Base-by-base conservation (phyloP, 345 rosid species). In the Trapa incisa region DNA sequence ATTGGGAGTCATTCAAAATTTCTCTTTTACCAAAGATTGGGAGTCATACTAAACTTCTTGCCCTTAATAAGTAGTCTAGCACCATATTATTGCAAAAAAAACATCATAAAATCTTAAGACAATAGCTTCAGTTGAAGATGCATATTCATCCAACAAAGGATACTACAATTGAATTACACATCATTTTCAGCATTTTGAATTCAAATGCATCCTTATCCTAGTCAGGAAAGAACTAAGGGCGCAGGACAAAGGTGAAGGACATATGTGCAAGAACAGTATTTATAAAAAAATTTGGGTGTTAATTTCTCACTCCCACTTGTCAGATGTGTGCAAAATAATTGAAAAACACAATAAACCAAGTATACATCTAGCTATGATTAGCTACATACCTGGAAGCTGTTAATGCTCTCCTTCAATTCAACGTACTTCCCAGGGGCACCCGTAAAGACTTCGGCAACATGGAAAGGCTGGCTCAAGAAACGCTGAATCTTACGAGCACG, bases 401-500 rank as follows among this genome's bases (percentile, higher is more conserved):
- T 35, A 53, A 94, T 78, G 82, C 87, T 84, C 81, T 91, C 99
- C 58, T 95, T 89, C 82, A 95, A 84, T 57, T 95, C 99, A 0
- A 95, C 99, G 54, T 91, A 95, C 73, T 95, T 95, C 64, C 99
- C 97, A 38, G 96, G 89, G 71, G 97, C 96, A 80, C 99, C 99
- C 0, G 97, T 95, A 86, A 94, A 95, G 47, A 95, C 97, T 74
- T 95, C 99, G 22, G 99, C 97, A 17, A 95, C 96, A 47, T 95
- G 97, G 97, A 91, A 95, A 33, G 99, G 97, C 83, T 91, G 96
- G 75, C 97, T 95, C 87, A 91, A 84, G 85, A 95, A 95, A 72
- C 86, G 87, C 72, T 87, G 96, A 73, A 91, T 95, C 78, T 91
- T 95, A 70, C 97, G 97, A 54, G 99, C 99, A 70, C 96, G 96